A percentile compares a stretch with the other conserved stretches of the same genome.
Evolutionary conservation across 805 yeast genomes (phyloP).

Genomic region (Teunomyces lycoperdinae): DNA sequence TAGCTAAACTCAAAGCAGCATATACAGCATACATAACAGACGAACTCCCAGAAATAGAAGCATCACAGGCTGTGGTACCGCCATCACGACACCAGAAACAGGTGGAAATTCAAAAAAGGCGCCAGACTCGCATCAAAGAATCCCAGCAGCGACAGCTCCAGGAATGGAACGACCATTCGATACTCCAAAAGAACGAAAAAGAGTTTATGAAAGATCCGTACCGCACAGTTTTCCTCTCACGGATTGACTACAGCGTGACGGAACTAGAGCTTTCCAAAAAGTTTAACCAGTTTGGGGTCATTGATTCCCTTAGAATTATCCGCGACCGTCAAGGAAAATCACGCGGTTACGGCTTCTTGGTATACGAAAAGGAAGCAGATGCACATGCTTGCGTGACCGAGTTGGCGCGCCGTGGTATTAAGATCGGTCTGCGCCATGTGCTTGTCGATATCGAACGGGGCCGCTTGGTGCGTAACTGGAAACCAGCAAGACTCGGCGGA

Average conservation of each 20-base stretch:
- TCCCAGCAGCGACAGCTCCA: slow-evolving; percentile 22
- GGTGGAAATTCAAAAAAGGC: not conserved
- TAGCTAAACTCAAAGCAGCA: slow-evolving; percentile 31
- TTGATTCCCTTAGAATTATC: slow-evolving; percentile 50
- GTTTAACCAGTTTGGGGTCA: slow-evolving; percentile 65
- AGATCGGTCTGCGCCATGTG: slow-evolving; percentile 43
- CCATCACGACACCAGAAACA: slow-evolving; percentile 3
- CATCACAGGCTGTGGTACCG: not conserved
- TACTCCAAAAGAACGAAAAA: slow-evolving; percentile 28
- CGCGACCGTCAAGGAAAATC: slow-evolving; percentile 47
- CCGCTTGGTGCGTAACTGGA: slow-evolving; percentile 62
- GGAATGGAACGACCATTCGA: slow-evolving; percentile 33
- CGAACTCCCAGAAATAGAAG: slow-evolving; percentile 13
- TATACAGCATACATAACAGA: slow-evolving; percentile 24
- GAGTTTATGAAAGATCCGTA: slow-evolving; percentile 57
- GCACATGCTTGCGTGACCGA: slow-evolving; percentile 62
- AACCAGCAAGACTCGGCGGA: slow-evolving; percentile 79
- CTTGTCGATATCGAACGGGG: slow-evolving; percentile 76
- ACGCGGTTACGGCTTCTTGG: slow-evolving; percentile 82
- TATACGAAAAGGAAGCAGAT: slow-evolving; percentile 58
- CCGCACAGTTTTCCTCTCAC: slow-evolving; percentile 71
- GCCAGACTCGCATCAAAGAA: slow-evolving; percentile 8
- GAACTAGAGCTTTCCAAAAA: slow-evolving; percentile 67
- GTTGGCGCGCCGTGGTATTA: slow-evolving; percentile 45
- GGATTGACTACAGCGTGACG: slow-evolving; percentile 61